phyloP scores from a whole-genome alignment of 2,329 filamentous ascomycete species.

The Colletotrichum cereale region DNA sequence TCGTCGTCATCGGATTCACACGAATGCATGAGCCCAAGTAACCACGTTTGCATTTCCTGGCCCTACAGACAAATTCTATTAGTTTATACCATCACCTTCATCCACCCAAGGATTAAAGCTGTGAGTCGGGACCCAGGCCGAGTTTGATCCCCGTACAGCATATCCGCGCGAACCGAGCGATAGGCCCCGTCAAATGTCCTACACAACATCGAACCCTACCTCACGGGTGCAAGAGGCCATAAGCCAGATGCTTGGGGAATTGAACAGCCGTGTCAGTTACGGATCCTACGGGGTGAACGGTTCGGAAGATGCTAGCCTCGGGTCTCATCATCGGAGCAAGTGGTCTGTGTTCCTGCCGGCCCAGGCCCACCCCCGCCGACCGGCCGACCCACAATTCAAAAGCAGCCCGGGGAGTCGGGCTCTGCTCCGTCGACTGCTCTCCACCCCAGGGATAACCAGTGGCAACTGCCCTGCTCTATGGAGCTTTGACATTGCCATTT shows the following conservation, averaged over 20 bases:
- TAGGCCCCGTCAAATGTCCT: not conserved
- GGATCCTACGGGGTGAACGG: not conserved
- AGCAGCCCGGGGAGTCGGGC: not conserved
- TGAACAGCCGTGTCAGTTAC: not conserved
- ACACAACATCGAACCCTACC: not conserved
- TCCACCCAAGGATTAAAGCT: not conserved
- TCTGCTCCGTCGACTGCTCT: not conserved
- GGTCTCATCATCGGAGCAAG: not conserved
- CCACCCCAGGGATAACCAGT: not conserved
- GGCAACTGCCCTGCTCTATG: not conserved
- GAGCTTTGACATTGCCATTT: not conserved
- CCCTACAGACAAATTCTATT: not conserved
- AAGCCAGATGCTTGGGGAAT: not conserved
- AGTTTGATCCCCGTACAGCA: not conserved
- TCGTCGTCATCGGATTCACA: not conserved
- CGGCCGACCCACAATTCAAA: not conserved
- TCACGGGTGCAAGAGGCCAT: no score
- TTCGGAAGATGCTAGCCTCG: not conserved
- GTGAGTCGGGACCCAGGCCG: not conserved
- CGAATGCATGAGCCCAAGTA: no score
- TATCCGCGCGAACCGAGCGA: not conserved
- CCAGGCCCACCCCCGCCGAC: not conserved
- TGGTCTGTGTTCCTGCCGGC: not conserved
- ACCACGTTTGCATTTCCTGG: not conserved
- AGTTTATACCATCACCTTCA: not conserved